Evolutionary conservation across 768 basidiomycete genomes (phyloP).

Genomic region (Agaricus blazei): DNA sequence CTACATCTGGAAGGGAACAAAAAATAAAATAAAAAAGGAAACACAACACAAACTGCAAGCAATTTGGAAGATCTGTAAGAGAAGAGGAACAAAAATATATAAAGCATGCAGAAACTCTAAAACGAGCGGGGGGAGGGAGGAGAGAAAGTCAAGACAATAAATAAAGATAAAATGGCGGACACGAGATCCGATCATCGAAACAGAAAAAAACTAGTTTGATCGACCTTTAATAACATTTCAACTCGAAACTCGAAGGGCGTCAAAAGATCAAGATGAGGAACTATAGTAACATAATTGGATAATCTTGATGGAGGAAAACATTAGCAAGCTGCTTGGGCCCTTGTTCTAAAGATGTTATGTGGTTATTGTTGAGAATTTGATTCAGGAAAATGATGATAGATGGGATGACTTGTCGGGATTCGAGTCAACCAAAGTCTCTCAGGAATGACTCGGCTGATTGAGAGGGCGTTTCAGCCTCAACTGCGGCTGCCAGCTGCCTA

Average conservation of each 20-base stretch:
- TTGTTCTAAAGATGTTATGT: slow-evolving; percentile 2
- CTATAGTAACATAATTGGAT: not conserved
- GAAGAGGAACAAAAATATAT: too few species aligned
- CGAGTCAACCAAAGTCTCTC: not conserved
- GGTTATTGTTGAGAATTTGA: not conserved
- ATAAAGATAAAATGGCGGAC: slow-evolving; percentile 1
- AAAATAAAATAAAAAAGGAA: not conserved
- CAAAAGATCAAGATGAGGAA: not conserved
- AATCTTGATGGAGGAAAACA: not conserved
- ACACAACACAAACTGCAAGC: too few species aligned
- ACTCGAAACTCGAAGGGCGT: not conserved
- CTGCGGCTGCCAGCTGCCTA: slow-evolving; percentile 81
- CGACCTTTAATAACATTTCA: not conserved
- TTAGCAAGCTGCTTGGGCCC: not conserved
- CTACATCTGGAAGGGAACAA: slow-evolving; percentile 1
- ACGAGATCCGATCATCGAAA: too few species aligned
- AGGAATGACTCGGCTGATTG: slow-evolving; percentile 2
- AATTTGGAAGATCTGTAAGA: not conserved
- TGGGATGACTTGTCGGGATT: not conserved
- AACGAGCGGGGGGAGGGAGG: too few species aligned
- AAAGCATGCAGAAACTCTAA: too few species aligned
- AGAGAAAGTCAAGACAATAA: not conserved
- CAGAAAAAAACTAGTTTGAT: too few species aligned
- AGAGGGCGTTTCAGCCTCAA: slow-evolving; percentile 49
- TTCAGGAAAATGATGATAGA: not conserved